These are phyloP conservation scores for Chrysanthemum seticuspe DNA, from an alignment of 129 eudicot genomes.

Conservation along the genomic window DNA sequence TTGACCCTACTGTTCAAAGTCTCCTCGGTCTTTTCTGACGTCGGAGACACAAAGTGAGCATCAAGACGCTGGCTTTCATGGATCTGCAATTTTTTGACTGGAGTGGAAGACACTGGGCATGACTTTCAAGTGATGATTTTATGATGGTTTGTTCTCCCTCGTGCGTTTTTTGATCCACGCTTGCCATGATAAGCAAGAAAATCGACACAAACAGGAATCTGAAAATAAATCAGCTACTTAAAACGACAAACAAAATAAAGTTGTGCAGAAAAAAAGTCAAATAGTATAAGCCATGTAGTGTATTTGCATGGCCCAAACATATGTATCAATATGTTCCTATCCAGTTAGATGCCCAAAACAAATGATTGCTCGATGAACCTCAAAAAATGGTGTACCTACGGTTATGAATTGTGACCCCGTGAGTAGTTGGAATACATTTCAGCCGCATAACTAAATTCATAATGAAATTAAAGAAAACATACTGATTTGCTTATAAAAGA, in stretches of 20 bases:
- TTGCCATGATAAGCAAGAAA: slow-evolving; percentile 3
- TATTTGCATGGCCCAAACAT: too few species aligned
- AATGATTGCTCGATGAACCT: neutral
- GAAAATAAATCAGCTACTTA: slow-evolving; percentile 14
- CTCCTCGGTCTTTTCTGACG: slow-evolving; percentile 56
- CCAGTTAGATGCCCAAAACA: neutral
- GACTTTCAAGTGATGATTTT: slow-evolving; percentile 11
- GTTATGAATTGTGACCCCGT: too few species aligned
- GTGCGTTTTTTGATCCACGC: slow-evolving; percentile 31
- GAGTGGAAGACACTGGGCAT: slow-evolving; percentile 23
- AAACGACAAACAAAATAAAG: neutral
- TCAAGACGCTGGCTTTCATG: slow-evolving; percentile 25
- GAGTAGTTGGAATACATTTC: too few species aligned
- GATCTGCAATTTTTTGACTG: slow-evolving; percentile 21
- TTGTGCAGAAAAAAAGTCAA: neutral
- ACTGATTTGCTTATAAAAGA: too few species aligned
- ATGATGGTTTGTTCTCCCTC: slow-evolving; percentile 19
- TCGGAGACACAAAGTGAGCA: slow-evolving; percentile 41
- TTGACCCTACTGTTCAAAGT: slow-evolving; percentile 32
- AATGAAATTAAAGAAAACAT: too few species aligned
- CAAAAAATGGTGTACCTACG: too few species aligned
- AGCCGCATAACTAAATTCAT: too few species aligned
- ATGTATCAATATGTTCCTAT: too few species aligned
- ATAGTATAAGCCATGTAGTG: too few species aligned
- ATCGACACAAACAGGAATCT: slow-evolving; percentile 3